phyloP scores from a whole-genome alignment of 192 early-diverging fungal genomes.

The Coemansia sp. region DNA sequence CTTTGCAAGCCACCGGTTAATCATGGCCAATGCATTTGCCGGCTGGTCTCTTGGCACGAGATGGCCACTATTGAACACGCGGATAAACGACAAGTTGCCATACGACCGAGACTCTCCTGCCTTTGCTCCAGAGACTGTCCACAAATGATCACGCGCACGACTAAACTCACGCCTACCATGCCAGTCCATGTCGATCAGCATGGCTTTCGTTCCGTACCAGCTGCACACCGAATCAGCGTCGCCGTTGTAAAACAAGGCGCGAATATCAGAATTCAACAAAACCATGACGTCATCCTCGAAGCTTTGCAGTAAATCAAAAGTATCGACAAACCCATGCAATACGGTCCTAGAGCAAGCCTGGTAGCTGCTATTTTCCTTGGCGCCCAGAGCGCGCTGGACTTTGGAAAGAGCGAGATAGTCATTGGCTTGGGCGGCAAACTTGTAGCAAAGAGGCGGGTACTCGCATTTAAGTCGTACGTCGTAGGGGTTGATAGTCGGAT shows the following conservation, averaged over 20 bases:
- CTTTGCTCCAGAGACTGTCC: slow-evolving; percentile 62
- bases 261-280: slow-evolving; percentile 74
- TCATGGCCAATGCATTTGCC: slow-evolving; percentile 71
- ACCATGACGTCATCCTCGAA: slow-evolving; percentile 62
- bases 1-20: slow-evolving; percentile 74
- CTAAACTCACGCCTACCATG: slow-evolving; percentile 70
- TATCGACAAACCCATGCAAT: slow-evolving; percentile 68
- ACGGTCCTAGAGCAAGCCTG: slow-evolving; percentile 78
- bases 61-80: slow-evolving; percentile 83
- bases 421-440: slow-evolving; percentile 68
- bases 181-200: slow-evolving; percentile 82
- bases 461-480: slow-evolving; percentile 88
- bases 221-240: slow-evolving; percentile 93
- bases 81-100: slow-evolving; percentile 77
- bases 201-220: slow-evolving; percentile 82
- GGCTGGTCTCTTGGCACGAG: slow-evolving; percentile 92
- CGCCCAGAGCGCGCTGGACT: slow-evolving; percentile 70
- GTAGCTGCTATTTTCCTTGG: slow-evolving; percentile 59
- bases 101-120: slow-evolving; percentile 67
- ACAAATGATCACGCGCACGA: slow-evolving; percentile 67
- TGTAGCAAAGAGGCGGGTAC: slow-evolving; percentile 75
- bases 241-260: slow-evolving; percentile 86
- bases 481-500: slow-evolving; percentile 84
- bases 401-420: slow-evolving; percentile 70
- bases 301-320: slow-evolving; percentile 79